Evolutionary conservation across 2,329 filamentous ascomycete genomes (phyloP), one percentile per base, ranked within the genome.

Genomic region (Bimuria novae-zelandiae): DNA sequence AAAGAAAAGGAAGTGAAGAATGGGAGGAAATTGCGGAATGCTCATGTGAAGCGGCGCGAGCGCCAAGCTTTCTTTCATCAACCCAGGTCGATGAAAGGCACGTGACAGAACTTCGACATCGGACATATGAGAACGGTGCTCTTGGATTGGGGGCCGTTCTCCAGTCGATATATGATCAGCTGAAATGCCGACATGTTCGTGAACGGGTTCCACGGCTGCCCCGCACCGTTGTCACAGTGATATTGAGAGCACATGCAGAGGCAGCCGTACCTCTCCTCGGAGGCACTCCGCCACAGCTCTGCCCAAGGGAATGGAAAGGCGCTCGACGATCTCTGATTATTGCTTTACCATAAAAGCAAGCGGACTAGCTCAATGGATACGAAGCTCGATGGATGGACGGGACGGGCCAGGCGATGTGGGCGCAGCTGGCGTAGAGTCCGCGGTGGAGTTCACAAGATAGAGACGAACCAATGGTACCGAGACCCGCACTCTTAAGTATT

Each of bases 1-100:
- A n/a, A n/a, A n/a, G n/a, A n/a, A n/a, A n/a, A n/a, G n/a, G 44
- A 35, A 17, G 3, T 17, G 19, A 17, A 21, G 49, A 52, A 52
- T 52, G 49, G 5, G 16, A 17, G 33, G 48, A 44, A 21, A 51
- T 50, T 37, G 42, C 21, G 49, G 49, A 51, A 51, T 51, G 49
- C 17, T 16, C 41, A 46, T 51, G 33, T 45, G 49, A 51, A 19
- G 7, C 7, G 7, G 3, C 30, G 12, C 42, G 16, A 11, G 6
- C 22, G 39, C 12, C 39, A 16, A 41, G 12, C 33, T 3, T 41
- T 16, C 10, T 7, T 30, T 42, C 25, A 19, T 30, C 7, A 16
- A 32, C 41, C 3, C n/a, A 19, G 16, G 40, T 21, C 16, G 25
- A 21, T 32, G 41, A 32, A 32, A 10, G 1, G n/a, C 27, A 44